Evolutionary conservation across 495 filamentous ascomycete genomes (phyloP).

Genomic region (Thozetella sp.): DNA sequence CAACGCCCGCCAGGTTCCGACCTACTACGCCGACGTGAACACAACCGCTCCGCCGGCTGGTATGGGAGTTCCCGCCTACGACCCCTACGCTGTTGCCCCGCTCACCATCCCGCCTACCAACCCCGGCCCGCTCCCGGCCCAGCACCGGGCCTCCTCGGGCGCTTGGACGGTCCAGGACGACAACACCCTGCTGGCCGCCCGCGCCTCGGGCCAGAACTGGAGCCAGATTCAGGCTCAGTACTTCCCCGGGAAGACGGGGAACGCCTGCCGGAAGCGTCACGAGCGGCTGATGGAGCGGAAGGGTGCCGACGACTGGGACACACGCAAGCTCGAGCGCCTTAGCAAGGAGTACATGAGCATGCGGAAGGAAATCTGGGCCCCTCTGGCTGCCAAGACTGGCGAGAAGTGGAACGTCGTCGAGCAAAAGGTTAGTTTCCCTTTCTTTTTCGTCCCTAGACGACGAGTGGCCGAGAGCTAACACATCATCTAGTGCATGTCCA

Average conservation of each 20-base stretch:
- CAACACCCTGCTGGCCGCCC: slow-evolving; percentile 58
- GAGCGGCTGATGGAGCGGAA: slow-evolving; percentile 72
- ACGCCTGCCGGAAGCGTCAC: slow-evolving; percentile 79
- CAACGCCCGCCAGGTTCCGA: slow-evolving; percentile 20
- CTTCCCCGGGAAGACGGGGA: slow-evolving; percentile 74
- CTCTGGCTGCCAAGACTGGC: slow-evolving; percentile 60
- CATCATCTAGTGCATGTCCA: slow-evolving; percentile 51
- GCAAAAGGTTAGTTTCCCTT: slow-evolving; percentile 55
- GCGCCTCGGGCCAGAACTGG: slow-evolving; percentile 71
- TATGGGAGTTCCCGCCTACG: slow-evolving; percentile 30
- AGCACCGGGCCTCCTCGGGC: slow-evolving; percentile 52
- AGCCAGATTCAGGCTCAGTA: slow-evolving; percentile 66
- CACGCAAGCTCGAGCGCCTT: slow-evolving; percentile 63
- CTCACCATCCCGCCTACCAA: slow-evolving; percentile 26
- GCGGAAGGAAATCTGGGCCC: slow-evolving; percentile 72
- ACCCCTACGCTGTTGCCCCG: slow-evolving; percentile 37
- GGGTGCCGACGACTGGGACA: slow-evolving; percentile 69
- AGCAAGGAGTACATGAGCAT: slow-evolving; percentile 69
- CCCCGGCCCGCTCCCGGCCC: slow-evolving; percentile 27
- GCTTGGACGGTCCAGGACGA: slow-evolving; percentile 70
- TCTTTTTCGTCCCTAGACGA: slow-evolving; percentile 4
- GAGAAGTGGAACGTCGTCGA: slow-evolving; percentile 75
- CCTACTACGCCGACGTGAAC: slow-evolving; percentile 26
- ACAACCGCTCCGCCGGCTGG: slow-evolving; percentile 15
- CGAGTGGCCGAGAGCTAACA: slow-evolving; percentile 1